These are phyloP conservation scores for Boletales sp. DNA, from an alignment of 768 basidiomycete genomes.

Conservation along the genomic window DNA sequence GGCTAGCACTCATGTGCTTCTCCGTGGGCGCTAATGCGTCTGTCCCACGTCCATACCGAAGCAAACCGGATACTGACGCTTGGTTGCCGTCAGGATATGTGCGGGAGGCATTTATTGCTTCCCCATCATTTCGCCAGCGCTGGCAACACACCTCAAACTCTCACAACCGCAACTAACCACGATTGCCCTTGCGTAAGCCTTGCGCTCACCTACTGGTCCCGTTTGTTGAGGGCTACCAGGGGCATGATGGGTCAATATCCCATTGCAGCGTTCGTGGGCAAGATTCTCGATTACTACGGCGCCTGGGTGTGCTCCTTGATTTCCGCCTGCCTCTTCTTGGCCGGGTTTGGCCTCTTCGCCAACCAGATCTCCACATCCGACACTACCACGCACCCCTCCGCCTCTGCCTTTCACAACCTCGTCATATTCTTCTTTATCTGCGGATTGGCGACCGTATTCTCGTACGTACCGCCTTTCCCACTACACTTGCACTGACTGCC, in stretches of 20 bases:
- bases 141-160: constrained; percentile 57
- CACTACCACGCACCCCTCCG: constrained; percentile 33
- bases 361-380: constrained; percentile 49
- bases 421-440: constrained; percentile 57
- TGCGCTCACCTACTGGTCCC: constrained; percentile 28
- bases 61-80: background rate
- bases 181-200: constrained; percentile 67
- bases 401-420: constrained; percentile 48
- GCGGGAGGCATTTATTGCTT: constrained; percentile 82
- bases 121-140: constrained; percentile 64
- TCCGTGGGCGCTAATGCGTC: constrained; percentile 66
- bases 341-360: constrained; percentile 63
- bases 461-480: constrained; percentile 46
- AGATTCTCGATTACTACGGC: constrained; percentile 62
- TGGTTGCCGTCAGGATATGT: constrained; percentile 45
- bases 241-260: constrained; percentile 84
- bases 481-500: background rate
- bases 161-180: constrained; percentile 77
- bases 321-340: constrained; percentile 53
- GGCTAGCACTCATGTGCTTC: constrained; percentile 38
- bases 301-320: constrained; percentile 65
- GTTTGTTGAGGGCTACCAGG: constrained; percentile 33
- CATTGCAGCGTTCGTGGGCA: constrained; percentile 65
- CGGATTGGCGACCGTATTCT: constrained; percentile 68
- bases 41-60: constrained; percentile 23